phyloP scores from a whole-genome alignment of 2,329 filamentous ascomycete species.

The Didymosphaeria variabile region DNA sequence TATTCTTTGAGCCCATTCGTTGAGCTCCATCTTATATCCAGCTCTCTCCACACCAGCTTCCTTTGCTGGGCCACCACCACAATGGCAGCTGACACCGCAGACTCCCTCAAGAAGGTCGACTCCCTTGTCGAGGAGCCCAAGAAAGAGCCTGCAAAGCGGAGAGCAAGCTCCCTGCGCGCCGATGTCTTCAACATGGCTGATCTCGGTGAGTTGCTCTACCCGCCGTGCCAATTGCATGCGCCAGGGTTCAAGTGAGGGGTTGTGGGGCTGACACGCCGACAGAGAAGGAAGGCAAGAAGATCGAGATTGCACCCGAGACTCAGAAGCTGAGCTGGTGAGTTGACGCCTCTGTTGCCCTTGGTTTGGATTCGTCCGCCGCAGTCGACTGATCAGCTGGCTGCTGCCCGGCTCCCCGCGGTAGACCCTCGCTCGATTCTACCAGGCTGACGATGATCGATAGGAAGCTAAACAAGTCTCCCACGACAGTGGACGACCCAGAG shows the following conservation, averaged over 20 bases:
- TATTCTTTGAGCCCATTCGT: conserved; percentile 7
- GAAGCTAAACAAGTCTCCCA: conserved; percentile 91
- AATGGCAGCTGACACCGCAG: conserved; percentile 63
- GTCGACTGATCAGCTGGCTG: conserved; percentile 14
- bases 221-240: conserved; percentile 19
- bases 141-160: conserved; percentile 72
- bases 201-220: conserved; percentile 69
- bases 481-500: conserved; percentile 81
- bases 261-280: conserved; percentile 46
- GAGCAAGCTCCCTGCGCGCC: conserved; percentile 75
- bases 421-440: conserved; percentile 6
- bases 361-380: neutral
- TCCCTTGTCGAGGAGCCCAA: conserved; percentile 79
- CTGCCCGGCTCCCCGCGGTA: conserved; percentile 21
- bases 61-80: conserved; percentile 30
- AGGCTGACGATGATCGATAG: conserved; percentile 57
- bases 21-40: conserved; percentile 15
- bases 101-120: conserved; percentile 84
- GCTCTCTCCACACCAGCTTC: conserved; percentile 18
- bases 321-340: conserved; percentile 88
- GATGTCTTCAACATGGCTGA: conserved; percentile 86
- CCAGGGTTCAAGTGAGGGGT: conserved; percentile 35
- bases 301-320: conserved; percentile 81
- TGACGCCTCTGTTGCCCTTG: conserved; percentile 9
- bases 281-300: conserved; percentile 78